These are phyloP conservation scores for Plasmodium reichenowi DNA, from an alignment of 169 alveolate species.

Conservation along the genomic window DNA sequence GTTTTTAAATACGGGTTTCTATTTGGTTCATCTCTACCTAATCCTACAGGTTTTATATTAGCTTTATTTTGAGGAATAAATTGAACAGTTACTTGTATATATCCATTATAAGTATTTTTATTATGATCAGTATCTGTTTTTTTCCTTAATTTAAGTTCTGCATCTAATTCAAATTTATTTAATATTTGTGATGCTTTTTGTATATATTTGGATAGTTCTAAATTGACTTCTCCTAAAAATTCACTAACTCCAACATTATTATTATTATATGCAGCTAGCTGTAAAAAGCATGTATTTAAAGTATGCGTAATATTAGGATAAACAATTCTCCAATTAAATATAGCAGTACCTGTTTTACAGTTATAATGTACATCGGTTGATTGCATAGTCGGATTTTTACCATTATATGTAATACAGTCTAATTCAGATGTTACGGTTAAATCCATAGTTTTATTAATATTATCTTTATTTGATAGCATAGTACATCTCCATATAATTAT, in stretches of 20 bases:
- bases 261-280: slow-evolving; percentile 89
- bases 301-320: slow-evolving; percentile 91
- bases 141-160: slow-evolving; percentile 88
- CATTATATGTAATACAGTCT: slow-evolving; percentile 90
- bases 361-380: slow-evolving; percentile 93
- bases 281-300: slow-evolving; percentile 91
- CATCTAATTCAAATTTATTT: slow-evolving; percentile 87
- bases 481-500: slow-evolving; percentile 83
- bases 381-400: slow-evolving; percentile 84
- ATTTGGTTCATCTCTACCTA: slow-evolving; percentile 93
- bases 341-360: slow-evolving; percentile 90
- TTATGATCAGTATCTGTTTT: slow-evolving; percentile 69
- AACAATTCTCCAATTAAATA: slow-evolving; percentile 93
- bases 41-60: slow-evolving; percentile 90
- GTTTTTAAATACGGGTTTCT: slow-evolving; percentile 91
- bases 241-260: slow-evolving; percentile 90
- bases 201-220: slow-evolving; percentile 87
- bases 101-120: slow-evolving; percentile 84
- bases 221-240: slow-evolving; percentile 91
- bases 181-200: slow-evolving; percentile 87
- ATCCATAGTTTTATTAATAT: slow-evolving; percentile 82
- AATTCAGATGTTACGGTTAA: slow-evolving; percentile 84
- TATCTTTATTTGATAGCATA: slow-evolving; percentile 65
- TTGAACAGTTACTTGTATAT: slow-evolving; percentile 91
- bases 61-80: slow-evolving; percentile 93